Base-by-base conservation (phyloP, 768 basidiomycete species). In the Gymnopilus junonius region DNA sequence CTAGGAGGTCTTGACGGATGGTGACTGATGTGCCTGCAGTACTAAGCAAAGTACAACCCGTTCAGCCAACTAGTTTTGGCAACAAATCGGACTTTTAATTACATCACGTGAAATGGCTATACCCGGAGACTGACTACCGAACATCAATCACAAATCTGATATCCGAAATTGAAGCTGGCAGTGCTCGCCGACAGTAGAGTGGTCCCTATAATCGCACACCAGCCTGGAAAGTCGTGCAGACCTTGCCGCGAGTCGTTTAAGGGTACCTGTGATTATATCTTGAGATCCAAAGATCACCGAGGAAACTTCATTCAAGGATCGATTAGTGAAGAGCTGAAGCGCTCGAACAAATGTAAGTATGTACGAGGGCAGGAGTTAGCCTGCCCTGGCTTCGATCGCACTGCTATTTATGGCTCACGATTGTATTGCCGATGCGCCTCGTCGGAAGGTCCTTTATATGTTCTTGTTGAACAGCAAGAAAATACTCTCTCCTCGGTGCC, bases 381-480 rank as follows among this genome's bases (percentile, higher is more conserved):
- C 58, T 63, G 57, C 42, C 54, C 54, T 46, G 50, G 65, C 21
- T 58, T 61, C 71, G 73, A 74, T 74, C 73, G 66, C 61, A 61
- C 60, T 70, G 61, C 67, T 67, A 62, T 68, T 66, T 70, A 65
- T 64, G 64, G 66, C 55, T 65, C 65, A 69, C 73, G 23, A 74
- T 67, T 71, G 68, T 72, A 71, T 71, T 67, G 68, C 74, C 74
- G 76, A 75, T 78, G 63, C 65, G 65, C 65, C 59, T 66, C 63
- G 62, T 71, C 71, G 73, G 72, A 71, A 69, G 71, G 70, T 63
- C 77, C 75, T 77, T 81, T 82, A 79, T 79, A 82, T 78, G 75
- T 74, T 73, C 67, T 58, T 64, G 65, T 58, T 64, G 64, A 59
- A 42, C 62, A 59, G 45, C 50, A 59, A 57, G 59, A 34, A 55